Conservation (phyloP, 75 land plant species). For the Chamaecyparis obtusa region DNA sequence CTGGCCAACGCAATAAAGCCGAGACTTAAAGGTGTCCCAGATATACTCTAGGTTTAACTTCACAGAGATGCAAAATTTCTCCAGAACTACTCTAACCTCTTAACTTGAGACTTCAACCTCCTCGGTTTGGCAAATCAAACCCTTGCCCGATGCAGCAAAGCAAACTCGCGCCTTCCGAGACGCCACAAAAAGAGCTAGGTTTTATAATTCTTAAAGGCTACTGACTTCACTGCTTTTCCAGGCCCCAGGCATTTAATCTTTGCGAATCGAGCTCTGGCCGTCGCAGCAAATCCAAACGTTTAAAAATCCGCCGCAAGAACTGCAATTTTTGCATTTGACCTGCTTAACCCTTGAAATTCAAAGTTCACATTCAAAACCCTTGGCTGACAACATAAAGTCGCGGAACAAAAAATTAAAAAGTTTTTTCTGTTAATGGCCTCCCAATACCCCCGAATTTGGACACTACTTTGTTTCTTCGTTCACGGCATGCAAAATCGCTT, state of each 20-base stretch:
- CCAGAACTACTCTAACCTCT: not conserved
- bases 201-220: not conserved
- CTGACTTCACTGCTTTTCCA: not conserved
- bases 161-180: not conserved
- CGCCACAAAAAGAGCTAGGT: not conserved
- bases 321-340: not conserved
- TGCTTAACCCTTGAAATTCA: slow-evolving; percentile 2
- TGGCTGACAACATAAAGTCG: not conserved
- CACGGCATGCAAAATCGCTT: not conserved
- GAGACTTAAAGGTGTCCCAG: not conserved
- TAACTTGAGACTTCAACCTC: not conserved
- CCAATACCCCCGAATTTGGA: not conserved
- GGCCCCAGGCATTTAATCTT: not conserved
- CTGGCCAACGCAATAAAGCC: not conserved
- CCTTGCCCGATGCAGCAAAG: not conserved
- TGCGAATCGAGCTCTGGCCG: not conserved
- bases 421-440: not conserved
- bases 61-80: not conserved
- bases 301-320: not conserved
- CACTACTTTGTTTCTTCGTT: not conserved
- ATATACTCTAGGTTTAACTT: not conserved
- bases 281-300: not conserved
- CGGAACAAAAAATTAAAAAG: not conserved
- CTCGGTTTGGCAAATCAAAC: not conserved
- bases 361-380: not conserved